Base-by-base conservation (phyloP, 2,329 filamentous ascomycete genomes). In the Pseudopithomyces maydicus region DNA sequence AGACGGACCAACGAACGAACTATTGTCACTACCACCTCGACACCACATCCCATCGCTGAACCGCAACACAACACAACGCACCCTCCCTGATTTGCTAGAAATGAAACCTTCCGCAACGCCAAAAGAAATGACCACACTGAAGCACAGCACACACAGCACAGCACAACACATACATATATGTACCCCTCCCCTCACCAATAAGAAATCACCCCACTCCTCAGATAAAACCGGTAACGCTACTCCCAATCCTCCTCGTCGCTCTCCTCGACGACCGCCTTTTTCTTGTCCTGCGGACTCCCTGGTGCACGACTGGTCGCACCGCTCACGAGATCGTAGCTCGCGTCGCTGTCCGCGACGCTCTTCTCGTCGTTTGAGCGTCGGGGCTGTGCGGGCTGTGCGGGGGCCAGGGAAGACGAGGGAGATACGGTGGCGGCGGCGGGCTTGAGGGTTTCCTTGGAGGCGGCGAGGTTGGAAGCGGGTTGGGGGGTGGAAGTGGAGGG, bases 271-370 rank as follows among this genome's bases (percentile, higher is more conserved):
- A 78, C 78, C 15, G 69, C 65, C 43, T 77, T 81, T 66, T 80
- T 79, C 57, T 74, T 78, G 55, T 85, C 83, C 68, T 84, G 83
- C 2, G 86, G 86, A 57, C 84, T 88, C 5, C 85, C 84, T 1
- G 92, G 90, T 17, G 92, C 89, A 63, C 90, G 90, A 74, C 91
- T 97, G 44, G 87, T 82, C 6, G 89, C 88, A 7, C 90, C 90
- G 44, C 79, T 81, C 3, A 99, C 92, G 33, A 99, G 84, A 74
- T 99, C 95, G 75, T 99, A 99, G 79, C 92, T 97, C 17, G 91
- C 91, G 68, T 99, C 95, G 73, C 94, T 97, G 69, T 95, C 95
- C 7, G 92, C 88, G 65, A 95, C 90, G 23, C 91, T 96, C 74
- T 94, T 92, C 74, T 75, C 74, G 44, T 81, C 78, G 69, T 96